Conservation (phyloP, 768 basidiomycete genomes). For the Ephemerocybe angulata region DNA sequence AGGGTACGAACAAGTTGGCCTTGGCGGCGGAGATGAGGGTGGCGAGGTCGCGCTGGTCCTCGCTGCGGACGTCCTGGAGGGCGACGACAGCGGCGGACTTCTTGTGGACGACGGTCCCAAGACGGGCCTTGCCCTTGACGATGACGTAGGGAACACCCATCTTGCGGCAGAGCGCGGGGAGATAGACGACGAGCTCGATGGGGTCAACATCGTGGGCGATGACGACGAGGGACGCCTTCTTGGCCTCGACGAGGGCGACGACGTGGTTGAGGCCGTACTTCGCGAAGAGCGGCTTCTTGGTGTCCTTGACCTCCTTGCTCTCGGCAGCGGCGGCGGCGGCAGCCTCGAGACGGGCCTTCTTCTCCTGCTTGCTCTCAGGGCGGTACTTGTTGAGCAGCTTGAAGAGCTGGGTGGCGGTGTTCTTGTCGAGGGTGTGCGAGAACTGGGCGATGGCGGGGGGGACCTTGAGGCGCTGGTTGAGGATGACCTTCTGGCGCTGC, state of each 20-base stretch:
- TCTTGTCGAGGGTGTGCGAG: conserved; percentile 97
- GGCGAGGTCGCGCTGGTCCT: conserved; percentile 90
- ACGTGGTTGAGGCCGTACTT: conserved; percentile 98
- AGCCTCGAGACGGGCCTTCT: conserved; percentile 87
- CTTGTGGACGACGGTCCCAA: conserved; percentile 97
- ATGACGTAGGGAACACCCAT: conserved; percentile 99
- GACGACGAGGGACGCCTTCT: conserved; percentile 59
- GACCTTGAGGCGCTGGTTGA: conserved; percentile 95
- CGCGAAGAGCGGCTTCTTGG: conserved; percentile 93
- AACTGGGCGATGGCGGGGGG: conserved; percentile 98
- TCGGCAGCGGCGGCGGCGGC: conserved; percentile 76
- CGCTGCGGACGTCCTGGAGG: conserved; percentile 90
- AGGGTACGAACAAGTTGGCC: conserved; percentile 84
- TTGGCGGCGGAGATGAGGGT: conserved; percentile 91
- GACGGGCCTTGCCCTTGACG: conserved; percentile 96
- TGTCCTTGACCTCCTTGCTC: conserved; percentile 66
- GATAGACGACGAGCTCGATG: conserved; percentile 97
- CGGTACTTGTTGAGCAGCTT: conserved; percentile 98
- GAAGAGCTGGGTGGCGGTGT: conserved; percentile 97
- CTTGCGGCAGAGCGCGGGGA: conserved; percentile 97
- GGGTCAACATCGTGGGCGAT: conserved; percentile 99
- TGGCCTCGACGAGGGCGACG: conserved; percentile 93
- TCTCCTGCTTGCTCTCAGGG: conserved; percentile 93
- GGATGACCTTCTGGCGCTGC: conserved; percentile 97
- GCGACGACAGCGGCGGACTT: conserved; percentile 93